A percentile compares a stretch with the other conserved stretches of the same genome.
phyloP scores from a whole-genome alignment of 2,329 filamentous ascomycete species.

The Pyrenochaeta sp. region DNA sequence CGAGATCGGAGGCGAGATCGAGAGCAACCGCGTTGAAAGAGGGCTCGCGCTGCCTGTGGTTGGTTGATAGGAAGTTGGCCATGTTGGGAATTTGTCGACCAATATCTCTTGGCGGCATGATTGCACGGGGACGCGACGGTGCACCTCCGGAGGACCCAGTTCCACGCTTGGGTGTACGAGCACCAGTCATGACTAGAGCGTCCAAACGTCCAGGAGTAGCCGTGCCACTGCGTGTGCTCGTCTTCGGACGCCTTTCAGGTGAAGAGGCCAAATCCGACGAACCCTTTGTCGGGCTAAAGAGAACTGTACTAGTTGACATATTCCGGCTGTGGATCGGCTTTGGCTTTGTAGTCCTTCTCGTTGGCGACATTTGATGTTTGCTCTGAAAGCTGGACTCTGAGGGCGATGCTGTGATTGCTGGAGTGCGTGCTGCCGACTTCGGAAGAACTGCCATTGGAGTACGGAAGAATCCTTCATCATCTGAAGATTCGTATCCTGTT shows the following conservation, averaged over 20 bases:
- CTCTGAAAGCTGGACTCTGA: constrained; percentile 44
- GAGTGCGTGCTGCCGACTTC: constrained; percentile 35
- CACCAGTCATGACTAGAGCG: constrained; percentile 28
- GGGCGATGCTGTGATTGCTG: constrained; percentile 29
- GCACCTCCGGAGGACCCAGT: constrained; percentile 30
- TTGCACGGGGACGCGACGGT: constrained; percentile 39
- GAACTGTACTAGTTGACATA: constrained; percentile 80
- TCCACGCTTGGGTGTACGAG: constrained; percentile 55
- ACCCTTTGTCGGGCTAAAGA: constrained; percentile 72
- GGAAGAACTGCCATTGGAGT: constrained; percentile 48
- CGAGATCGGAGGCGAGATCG: constrained; percentile 76
- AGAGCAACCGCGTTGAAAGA: constrained; percentile 69
- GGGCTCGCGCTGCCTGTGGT: constrained; percentile 58
- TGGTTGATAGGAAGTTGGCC: constrained; percentile 61
- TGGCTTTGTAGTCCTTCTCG: constrained; percentile 22
- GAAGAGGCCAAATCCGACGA: constrained; percentile 47
- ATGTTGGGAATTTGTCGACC: constrained; percentile 65
- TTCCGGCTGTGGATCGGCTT: constrained; percentile 71
- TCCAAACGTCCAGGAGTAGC: constrained; percentile 41
- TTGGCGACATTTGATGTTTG: constrained; percentile 40
- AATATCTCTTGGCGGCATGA: constrained; percentile 58
- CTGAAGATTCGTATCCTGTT: constrained; percentile 44
- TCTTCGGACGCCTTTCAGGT: constrained; percentile 37
- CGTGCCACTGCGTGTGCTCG: constrained; percentile 41
- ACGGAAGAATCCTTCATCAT: constrained; percentile 54